Percentiles rank a stretch among this genome's conserved stretches.
These are phyloP conservation scores for Apiospora phragmitis DNA, from an alignment of 2,329 filamentous ascomycete species.

Conservation along the genomic window DNA sequence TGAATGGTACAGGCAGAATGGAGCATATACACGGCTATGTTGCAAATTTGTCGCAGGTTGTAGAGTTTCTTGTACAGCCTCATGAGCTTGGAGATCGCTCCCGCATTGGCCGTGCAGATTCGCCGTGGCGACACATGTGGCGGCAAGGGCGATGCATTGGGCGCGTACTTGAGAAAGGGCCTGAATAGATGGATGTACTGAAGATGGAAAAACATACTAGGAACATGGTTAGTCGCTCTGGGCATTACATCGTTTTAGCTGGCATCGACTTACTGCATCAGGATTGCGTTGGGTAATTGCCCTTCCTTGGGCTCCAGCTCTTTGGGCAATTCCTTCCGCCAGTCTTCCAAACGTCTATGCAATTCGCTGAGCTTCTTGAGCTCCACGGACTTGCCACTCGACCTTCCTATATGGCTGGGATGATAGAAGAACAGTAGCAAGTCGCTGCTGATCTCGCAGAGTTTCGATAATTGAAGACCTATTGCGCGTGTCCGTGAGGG, in stretches of 20 bases:
- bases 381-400: constrained; percentile 76
- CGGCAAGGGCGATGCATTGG: constrained; percentile 78
- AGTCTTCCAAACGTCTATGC: constrained; percentile 85
- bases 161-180: constrained; percentile 89
- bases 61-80: constrained; percentile 91
- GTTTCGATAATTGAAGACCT: constrained; percentile 75
- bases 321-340: constrained; percentile 79
- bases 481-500: constrained; percentile 81
- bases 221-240: constrained; percentile 22
- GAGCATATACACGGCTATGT: constrained; percentile 92
- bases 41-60: constrained; percentile 89
- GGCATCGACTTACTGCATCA: constrained; percentile 72
- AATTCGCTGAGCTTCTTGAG: constrained; percentile 91
- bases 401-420: constrained; percentile 64
- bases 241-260: not conserved
- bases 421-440: constrained; percentile 90
- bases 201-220: constrained; percentile 95
- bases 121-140: constrained; percentile 86
- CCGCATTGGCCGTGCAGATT: constrained; percentile 86
- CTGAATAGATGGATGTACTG: constrained; percentile 95
- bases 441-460: constrained; percentile 94
- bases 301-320: constrained; percentile 91
- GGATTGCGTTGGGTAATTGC: constrained; percentile 77
- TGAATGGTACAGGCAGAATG: constrained; percentile 96
- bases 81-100: constrained; percentile 89